These are phyloP conservation scores for Herpetomonas tarakana DNA, from an alignment of 208 protist species.

Conservation along the genomic window DNA sequence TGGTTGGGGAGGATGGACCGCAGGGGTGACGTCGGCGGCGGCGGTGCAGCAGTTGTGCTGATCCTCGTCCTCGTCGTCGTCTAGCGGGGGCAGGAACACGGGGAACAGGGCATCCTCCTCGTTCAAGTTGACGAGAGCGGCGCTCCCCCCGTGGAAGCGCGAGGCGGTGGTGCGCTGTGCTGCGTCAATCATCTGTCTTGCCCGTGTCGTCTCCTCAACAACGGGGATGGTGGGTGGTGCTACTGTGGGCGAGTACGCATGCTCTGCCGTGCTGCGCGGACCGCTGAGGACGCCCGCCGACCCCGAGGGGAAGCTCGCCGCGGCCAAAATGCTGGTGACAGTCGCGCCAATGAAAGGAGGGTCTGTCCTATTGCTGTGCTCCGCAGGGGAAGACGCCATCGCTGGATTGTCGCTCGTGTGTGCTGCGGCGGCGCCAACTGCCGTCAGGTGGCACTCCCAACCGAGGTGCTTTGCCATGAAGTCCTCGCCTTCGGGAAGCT, in stretches of 20 bases:
- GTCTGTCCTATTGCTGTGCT: no score
- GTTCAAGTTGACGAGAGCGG: background rate
- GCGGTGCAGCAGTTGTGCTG: constrained; percentile 4
- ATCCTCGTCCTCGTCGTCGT: constrained; percentile 13
- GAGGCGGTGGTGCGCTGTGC: background rate
- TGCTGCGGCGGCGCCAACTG: background rate
- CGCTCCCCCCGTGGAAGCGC: background rate
- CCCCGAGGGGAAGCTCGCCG: background rate
- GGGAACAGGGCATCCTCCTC: constrained; percentile 32
- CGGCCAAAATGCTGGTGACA: background rate
- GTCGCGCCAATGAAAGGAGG: no score
- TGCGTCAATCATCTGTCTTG: constrained; percentile 2
- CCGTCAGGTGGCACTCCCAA: background rate
- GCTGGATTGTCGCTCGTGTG: background rate
- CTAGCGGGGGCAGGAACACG: constrained; percentile 22
- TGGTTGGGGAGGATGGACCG: no score
- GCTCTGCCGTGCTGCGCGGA: background rate
- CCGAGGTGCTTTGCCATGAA: constrained; percentile 11
- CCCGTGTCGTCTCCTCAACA: background rate
- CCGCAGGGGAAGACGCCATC: no score
- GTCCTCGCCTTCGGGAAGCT: constrained; percentile 36
- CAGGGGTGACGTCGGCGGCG: background rate
- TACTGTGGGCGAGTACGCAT: background rate
- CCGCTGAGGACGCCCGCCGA: background rate
- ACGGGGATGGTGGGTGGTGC: background rate